Percentiles rank a stretch among this genome's conserved stretches.
Conservation (phyloP, 805 yeast genomes). For the Saturnispora besseyi region DNA sequence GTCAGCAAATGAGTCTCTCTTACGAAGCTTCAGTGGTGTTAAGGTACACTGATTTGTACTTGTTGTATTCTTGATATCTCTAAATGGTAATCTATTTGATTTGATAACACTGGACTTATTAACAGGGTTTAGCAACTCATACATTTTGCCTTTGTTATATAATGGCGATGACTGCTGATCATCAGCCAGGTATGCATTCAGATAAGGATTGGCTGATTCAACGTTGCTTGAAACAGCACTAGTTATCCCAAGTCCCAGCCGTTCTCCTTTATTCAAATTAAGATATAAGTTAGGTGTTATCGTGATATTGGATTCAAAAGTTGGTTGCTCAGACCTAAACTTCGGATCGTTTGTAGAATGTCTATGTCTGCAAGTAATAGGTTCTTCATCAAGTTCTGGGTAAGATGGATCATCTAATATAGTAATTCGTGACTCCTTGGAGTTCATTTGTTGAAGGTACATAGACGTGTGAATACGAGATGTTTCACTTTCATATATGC, state of each 20-base stretch:
- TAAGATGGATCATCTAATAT: background rate
- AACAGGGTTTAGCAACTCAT: background rate
- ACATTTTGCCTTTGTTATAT: background rate
- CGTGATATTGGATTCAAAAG: background rate
- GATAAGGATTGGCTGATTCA: background rate
- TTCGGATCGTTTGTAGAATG: background rate
- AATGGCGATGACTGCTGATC: background rate
- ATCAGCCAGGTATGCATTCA: background rate
- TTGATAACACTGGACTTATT: background rate
- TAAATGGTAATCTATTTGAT: background rate
- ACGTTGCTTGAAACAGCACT: background rate
- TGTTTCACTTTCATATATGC: background rate
- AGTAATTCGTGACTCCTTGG: background rate
- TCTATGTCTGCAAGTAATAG: background rate
- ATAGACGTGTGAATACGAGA: conserved; percentile 2
- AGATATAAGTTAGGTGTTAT: background rate
- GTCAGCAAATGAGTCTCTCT: background rate
- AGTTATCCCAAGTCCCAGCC: background rate
- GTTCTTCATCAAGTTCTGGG: background rate
- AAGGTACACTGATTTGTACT: background rate
- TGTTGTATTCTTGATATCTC: background rate
- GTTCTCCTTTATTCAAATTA: background rate
- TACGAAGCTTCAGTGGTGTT: background rate
- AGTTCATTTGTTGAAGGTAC: conserved; percentile 1
- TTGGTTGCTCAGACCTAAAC: background rate